Evolutionary conservation across 1,284 basidiomycete species (phyloP), one percentile per base, ranked within the genome.

Genomic region (Apiotrichum sp.): DNA sequence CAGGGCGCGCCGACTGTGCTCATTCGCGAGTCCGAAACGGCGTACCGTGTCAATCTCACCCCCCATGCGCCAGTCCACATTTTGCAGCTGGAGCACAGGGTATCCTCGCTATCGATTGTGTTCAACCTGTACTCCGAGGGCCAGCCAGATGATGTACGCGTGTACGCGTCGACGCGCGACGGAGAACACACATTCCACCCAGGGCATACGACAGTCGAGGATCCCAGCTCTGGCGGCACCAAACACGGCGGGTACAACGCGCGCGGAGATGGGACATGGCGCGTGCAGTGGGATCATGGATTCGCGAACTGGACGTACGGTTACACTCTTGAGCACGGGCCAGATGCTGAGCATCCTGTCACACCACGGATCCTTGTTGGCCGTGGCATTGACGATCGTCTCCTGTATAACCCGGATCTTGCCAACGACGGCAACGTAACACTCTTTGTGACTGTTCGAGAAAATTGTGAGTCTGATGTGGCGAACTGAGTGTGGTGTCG

Each of bases 261-360:
- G 5, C 47, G 47, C 53, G 61, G 13, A 2, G 77, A 80, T 54
- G 79, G 80, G 3, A 22, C 22, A 22, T 84, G 88, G 73, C 78
- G 85, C 22, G 51, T 66, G 0, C 53, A 83, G 14, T 69, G 65
- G 64, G 64, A 75, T 13, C 68, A 80, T 55, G 88, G 87, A 0
- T 75, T 79, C 44, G 86, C 83, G 0, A 80, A 73, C 54, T 86
- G 83, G 80, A 81, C 78, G 0, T 80, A 61, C 13, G 59, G 54
- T 5, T 42, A 51, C 38, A 40, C 51, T 42, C n/a, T n/a, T 3
- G 43, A 51, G n/a, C 38, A 45, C 32, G n/a, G 31, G 2, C 32
- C 43, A 6, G 29, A n/a, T 14, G 41, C 33, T 9, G 39, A 29
- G n/a, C 14, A 22, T 3, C 9, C 44, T 5, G 45, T 55, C 16